Base-by-base conservation (phyloP, 2,329 filamentous ascomycete species). In the Hymenoscyphus albidus region DNA sequence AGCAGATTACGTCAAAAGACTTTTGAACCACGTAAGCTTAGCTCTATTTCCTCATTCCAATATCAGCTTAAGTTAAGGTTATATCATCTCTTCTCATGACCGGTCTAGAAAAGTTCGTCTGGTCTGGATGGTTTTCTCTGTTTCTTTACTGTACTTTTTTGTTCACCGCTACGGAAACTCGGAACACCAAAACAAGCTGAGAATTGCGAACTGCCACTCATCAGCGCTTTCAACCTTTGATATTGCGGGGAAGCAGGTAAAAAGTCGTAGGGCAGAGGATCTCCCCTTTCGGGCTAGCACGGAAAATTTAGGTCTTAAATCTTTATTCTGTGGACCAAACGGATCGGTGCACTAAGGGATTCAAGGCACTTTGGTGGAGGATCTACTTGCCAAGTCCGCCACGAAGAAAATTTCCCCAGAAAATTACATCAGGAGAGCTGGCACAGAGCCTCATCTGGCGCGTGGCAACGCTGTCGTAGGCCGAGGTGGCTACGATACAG, bases 351-450 rank as follows among this genome's bases (percentile, higher is more conserved):
- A 22, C n/a, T 9, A n/a, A 7, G 10, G 18, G 44, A 48, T 18
- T 22, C 44, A 48, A 22, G 44, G 44, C 44, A 48, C n/a, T 48
- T 48, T n/a, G 4, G n/a, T 10, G 44, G 44, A 48, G 44, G n/a
- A 48, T 48, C 44, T 48, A 7, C n/a, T 48, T 18, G 44, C 44
- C 44, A 48, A 48, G 44, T 48, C 44, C 44, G 18, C n/a, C 18
- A 9, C 40, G 44, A 22, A 16, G 44, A 13, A 57, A 57, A 16
- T 35, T 57, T 57, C 54, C 54, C 54, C 54, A 57, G 54, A 57
- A 10, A 38, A 35, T 35, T 57, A 35, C 54, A 57, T 57, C 54
- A 35, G 32, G 27, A 57, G 27, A 27, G 9, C 54, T n/a, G 18
- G 7, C 32, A 31, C 16, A 57, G 54, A 57, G 54, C 27, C 27